phyloP scores from a whole-genome alignment of 345 rosid genomes.

The Nasturtium officinale region DNA sequence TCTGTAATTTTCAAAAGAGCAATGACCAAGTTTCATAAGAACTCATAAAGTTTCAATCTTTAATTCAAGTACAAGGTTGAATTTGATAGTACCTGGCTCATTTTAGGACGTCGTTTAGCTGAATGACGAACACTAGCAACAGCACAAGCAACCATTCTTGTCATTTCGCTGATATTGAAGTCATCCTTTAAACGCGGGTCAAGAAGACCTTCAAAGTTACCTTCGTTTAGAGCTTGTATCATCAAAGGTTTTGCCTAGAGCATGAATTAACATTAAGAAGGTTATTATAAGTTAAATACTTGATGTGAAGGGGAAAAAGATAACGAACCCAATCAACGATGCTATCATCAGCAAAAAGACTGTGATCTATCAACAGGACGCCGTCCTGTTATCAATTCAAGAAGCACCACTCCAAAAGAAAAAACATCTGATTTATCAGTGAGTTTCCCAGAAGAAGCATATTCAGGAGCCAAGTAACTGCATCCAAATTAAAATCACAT shows the following conservation, averaged over 20 bases:
- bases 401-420: conserved; percentile 86
- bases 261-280: neutral
- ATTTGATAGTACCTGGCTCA: conserved; percentile 73
- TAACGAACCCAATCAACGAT: conserved; percentile 84
- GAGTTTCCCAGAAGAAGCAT: conserved; percentile 84
- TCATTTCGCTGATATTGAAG: conserved; percentile 58
- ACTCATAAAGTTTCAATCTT: neutral
- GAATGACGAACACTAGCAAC: conserved; percentile 83
- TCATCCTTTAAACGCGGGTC: conserved; percentile 59
- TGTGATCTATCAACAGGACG: conserved; percentile 64
- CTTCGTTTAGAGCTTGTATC: conserved; percentile 53
- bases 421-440: conserved; percentile 88
- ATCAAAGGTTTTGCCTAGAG: conserved; percentile 79
- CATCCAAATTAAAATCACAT: conserved; percentile 15
- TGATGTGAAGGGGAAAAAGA: neutral
- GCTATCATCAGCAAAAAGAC: conserved; percentile 73
- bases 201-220: conserved; percentile 55
- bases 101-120: conserved; percentile 68
- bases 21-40: conserved; percentile 14
- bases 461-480: conserved; percentile 94
- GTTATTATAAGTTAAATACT: neutral
- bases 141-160: conserved; percentile 74
- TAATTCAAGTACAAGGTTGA: neutral
- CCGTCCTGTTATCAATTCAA: conserved; percentile 80
- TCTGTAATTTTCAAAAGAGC: conserved; percentile 44